Conservation (phyloP, 257 asterid species). For the Osmanthus fragrans region DNA sequence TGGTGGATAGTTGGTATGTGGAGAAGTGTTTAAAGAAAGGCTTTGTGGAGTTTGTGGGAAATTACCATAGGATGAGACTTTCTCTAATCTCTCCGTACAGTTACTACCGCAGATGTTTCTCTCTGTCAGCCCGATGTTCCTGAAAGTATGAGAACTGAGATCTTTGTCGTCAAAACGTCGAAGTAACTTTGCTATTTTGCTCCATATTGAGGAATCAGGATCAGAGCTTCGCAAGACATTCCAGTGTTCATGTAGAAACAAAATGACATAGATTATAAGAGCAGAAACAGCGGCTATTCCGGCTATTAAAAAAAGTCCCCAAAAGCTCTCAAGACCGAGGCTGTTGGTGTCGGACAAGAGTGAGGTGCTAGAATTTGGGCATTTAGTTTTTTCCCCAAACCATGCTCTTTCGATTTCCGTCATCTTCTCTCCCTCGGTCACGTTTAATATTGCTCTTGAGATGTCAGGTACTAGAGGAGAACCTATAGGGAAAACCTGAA, state of each 20-base stretch:
- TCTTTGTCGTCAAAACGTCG: conserved; percentile 25
- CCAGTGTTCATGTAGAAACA: conserved; percentile 22
- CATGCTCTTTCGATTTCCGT: conserved; percentile 6
- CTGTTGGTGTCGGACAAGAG: conserved; percentile 24
- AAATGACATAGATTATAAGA: conserved; percentile 11
- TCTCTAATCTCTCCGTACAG: not conserved
- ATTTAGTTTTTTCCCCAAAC: conserved; percentile 1
- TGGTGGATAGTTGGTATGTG: conserved; percentile 25
- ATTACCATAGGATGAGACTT: conserved; percentile 7
- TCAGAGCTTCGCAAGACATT: not conserved
- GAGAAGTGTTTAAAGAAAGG: conserved; percentile 17
- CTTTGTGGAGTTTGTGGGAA: conserved; percentile 29
- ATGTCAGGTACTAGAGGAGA: conserved; percentile 24
- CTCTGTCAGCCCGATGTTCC: conserved; percentile 16
- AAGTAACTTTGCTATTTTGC: not conserved
- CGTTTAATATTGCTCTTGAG: conserved; percentile 14
- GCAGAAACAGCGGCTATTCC: conserved; percentile 23
- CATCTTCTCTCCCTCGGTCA: conserved; percentile 1
- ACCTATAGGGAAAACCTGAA: conserved; percentile 22
- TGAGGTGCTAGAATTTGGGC: conserved; percentile 10
- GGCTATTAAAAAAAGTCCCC: conserved; percentile 33
- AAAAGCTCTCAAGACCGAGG: conserved; percentile 31
- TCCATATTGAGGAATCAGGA: not conserved
- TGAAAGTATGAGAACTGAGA: conserved; percentile 26
- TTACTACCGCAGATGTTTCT: not conserved